Percentiles rank a stretch among this genome's conserved stretches.
These are phyloP conservation scores for Protomyces inouyei DNA, from an alignment of 1,139 yeast genomes.

Conservation along the genomic window DNA sequence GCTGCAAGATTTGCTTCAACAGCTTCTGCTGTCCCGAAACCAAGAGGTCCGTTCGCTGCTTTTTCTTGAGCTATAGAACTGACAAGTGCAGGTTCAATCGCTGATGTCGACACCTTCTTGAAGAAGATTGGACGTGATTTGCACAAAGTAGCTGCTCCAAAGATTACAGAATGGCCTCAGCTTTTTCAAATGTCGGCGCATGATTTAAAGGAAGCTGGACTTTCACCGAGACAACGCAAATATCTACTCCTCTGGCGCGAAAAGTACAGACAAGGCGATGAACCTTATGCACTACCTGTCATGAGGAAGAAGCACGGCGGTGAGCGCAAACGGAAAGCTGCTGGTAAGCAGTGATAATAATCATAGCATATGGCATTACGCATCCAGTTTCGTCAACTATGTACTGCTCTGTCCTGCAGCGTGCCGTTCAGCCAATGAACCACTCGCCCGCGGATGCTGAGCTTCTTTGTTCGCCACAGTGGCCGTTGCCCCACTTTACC, in stretches of 20 bases:
- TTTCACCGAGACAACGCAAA: conserved; percentile 12
- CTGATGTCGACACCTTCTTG: conserved; percentile 9
- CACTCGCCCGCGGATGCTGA: conserved; percentile 13
- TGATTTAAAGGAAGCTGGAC: conserved; percentile 24
- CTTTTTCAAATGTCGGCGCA: conserved; percentile 6
- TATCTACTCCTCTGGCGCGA: conserved; percentile 18
- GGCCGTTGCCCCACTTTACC: conserved; percentile 33
- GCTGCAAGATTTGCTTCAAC: background rate
- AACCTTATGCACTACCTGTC: conserved; percentile 3
- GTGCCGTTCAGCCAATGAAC: conserved; percentile 4
- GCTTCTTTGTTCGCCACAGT: background rate
- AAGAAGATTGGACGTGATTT: conserved; percentile 15
- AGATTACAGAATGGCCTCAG: conserved; percentile 16
- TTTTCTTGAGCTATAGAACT: background rate
- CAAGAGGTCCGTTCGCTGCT: background rate
- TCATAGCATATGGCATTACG: background rate
- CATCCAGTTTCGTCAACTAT: background rate
- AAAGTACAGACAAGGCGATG: conserved; percentile 22
- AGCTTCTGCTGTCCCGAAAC: background rate
- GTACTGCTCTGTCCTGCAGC: conserved; percentile 21
- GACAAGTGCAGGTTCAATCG: background rate
- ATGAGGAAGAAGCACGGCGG: conserved; percentile 24
- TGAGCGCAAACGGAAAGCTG: conserved; percentile 18
- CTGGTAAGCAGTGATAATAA: conserved; percentile 3
- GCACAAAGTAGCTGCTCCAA: background rate